Evolutionary conservation across 129 eudicot species (phyloP).

Genomic region (Scalesia atractyloides): DNA sequence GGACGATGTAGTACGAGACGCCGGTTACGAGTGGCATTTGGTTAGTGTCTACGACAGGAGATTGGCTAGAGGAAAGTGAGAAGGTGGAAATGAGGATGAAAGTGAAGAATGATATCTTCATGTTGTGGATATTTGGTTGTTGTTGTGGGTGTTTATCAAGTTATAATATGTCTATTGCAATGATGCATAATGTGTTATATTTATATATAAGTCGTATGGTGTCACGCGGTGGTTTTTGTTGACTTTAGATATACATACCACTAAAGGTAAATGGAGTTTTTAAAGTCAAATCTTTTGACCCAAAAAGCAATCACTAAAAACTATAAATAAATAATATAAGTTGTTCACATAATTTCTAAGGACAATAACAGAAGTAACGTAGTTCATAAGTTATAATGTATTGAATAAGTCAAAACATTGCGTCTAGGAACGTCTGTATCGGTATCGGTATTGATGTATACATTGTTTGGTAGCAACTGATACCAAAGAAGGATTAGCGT

Average conservation of each 20-base stretch:
- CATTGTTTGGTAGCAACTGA: no score
- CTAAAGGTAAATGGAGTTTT: not conserved
- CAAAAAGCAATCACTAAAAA: not conserved
- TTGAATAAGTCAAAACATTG: no score
- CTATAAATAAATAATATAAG: not conserved
- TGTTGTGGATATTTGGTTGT: not conserved
- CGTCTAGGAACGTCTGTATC: no score
- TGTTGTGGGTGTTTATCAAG: not conserved
- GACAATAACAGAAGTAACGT: no score
- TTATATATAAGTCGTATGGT: not conserved
- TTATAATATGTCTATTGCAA: not conserved
- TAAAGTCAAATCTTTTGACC: not conserved
- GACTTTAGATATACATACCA: not conserved
- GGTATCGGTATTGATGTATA: no score
- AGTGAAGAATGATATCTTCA: slow-evolving; percentile 22
- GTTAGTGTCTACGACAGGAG: slow-evolving; percentile 24
- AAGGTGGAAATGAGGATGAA: slow-evolving; percentile 25
- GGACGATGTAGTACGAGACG: slow-evolving; percentile 19
- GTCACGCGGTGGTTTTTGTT: not conserved
- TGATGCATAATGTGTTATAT: not conserved
- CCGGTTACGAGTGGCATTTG: slow-evolving; percentile 19
- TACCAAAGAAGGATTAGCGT: no score
- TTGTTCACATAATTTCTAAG: no score
- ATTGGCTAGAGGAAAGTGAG: slow-evolving; percentile 28
- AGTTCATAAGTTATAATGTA: no score